These are phyloP conservation scores for Neurospora cerealis DNA, from an alignment of 495 filamentous ascomycete genomes.

Conservation along the genomic window DNA sequence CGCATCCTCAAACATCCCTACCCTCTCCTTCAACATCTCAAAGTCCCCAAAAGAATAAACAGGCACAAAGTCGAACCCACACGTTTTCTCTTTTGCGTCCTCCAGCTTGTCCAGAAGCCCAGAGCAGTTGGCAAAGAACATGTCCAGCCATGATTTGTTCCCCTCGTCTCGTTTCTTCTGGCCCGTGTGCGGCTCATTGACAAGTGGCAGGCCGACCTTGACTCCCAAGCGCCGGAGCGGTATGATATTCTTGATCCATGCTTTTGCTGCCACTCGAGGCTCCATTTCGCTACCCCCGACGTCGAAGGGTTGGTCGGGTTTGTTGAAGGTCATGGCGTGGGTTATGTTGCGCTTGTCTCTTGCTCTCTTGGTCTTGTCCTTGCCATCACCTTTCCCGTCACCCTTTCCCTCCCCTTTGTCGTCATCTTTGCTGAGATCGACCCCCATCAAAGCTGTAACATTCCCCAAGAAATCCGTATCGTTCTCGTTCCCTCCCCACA, in stretches of 20 bases:
- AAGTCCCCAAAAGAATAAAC: conserved; percentile 59
- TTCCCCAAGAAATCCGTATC: conserved; percentile 38
- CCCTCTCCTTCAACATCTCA: conserved; percentile 36
- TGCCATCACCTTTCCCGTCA: not conserved
- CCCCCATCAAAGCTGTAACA: conserved; percentile 30
- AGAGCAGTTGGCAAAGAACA: conserved; percentile 40
- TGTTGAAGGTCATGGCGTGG: conserved; percentile 54
- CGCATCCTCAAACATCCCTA: conserved; percentile 18
- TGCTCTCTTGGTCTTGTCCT: not conserved
- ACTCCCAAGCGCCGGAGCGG: conserved; percentile 42
- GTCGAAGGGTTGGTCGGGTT: conserved; percentile 41
- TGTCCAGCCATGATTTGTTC: conserved; percentile 36
- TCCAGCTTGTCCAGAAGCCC: conserved; percentile 7
- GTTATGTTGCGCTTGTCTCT: conserved; percentile 29
- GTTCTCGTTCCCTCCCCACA: conserved; percentile 45
- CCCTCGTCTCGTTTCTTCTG: not conserved
- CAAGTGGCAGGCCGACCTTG: conserved; percentile 40
- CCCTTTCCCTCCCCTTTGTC: not conserved
- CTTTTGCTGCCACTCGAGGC: conserved; percentile 38
- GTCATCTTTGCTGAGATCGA: conserved; percentile 11
- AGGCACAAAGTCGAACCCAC: conserved; percentile 53
- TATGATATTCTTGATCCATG: conserved; percentile 48
- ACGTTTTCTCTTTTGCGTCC: conserved; percentile 17
- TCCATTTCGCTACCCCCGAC: conserved; percentile 44
- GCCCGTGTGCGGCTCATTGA: conserved; percentile 33